Conservation (phyloP, 202 grass and related monocot species). For the Carex sylvatica region DNA sequence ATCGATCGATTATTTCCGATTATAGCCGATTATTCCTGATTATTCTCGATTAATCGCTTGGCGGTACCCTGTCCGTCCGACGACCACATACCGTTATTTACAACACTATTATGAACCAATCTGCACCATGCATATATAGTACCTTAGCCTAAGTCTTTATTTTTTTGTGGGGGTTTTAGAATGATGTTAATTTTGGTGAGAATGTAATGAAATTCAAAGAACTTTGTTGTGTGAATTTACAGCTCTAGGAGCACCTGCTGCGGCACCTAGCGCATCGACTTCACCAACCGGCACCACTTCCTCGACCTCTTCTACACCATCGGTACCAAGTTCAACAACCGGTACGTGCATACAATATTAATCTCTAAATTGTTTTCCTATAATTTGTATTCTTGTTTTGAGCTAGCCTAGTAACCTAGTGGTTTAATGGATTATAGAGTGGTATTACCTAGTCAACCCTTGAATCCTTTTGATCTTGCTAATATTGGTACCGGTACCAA, state of each 20-base stretch:
- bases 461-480: not conserved
- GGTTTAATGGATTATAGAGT: slow-evolving; percentile 1
- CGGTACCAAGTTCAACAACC: slow-evolving; percentile 23
- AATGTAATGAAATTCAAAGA: not conserved
- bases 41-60: too few species aligned
- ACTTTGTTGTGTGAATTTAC: not conserved
- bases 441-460: not conserved
- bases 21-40: too few species aligned
- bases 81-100: too few species aligned
- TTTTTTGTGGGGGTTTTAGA: not conserved
- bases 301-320: slow-evolving; percentile 6
- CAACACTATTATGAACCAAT: too few species aligned
- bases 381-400: not conserved
- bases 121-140: too few species aligned
- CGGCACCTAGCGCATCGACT: slow-evolving; percentile 27
- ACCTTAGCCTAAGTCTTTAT: too few species aligned
- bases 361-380: not conserved
- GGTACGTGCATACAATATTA: not conserved
- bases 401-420: not conserved
- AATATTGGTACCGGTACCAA: not conserved
- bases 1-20: too few species aligned
- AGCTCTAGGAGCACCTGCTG: slow-evolving; percentile 27
- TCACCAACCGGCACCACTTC: slow-evolving; percentile 25
- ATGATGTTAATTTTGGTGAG: not conserved
- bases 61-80: too few species aligned